Evolutionary conservation across 192 early-diverging fungal species (phyloP).

Genomic region (Neocallimastix lanati): DNA sequence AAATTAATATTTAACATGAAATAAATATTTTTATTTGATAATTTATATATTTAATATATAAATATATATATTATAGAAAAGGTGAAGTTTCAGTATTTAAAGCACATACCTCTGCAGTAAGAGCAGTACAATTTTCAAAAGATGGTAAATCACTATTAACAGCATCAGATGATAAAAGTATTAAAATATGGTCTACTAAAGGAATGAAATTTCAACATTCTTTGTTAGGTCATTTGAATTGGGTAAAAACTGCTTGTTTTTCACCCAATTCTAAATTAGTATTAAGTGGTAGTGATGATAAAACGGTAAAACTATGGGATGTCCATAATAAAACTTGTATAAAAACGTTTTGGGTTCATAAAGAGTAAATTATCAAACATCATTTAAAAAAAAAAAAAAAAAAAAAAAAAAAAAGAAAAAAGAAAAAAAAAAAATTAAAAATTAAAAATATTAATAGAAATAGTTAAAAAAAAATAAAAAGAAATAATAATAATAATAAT

Average conservation of each 20-base stretch:
- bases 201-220: conserved; percentile 34
- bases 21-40: no score
- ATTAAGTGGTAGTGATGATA: conserved; percentile 36
- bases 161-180: conserved; percentile 32
- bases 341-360: conserved; percentile 41
- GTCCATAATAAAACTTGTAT: conserved; percentile 22
- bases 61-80: no score
- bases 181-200: conserved; percentile 38
- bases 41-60: no score
- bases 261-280: conserved; percentile 26
- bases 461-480: no score
- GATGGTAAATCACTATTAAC: conserved; percentile 27
- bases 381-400: no score
- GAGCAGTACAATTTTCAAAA: conserved; percentile 28
- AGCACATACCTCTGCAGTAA: conserved; percentile 35
- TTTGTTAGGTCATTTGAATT: conserved; percentile 35
- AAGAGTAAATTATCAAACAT: no score
- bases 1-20: no score
- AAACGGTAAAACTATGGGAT: conserved; percentile 40
- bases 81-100: conserved; percentile 38
- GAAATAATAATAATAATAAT: no score
- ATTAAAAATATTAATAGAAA: no score
- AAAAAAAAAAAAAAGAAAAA: no score
- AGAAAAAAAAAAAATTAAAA: no score
- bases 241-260: conserved; percentile 32